Base-by-base conservation (phyloP, 352 stramenopile genomes). In the Globisporangium heterothallicum region DNA sequence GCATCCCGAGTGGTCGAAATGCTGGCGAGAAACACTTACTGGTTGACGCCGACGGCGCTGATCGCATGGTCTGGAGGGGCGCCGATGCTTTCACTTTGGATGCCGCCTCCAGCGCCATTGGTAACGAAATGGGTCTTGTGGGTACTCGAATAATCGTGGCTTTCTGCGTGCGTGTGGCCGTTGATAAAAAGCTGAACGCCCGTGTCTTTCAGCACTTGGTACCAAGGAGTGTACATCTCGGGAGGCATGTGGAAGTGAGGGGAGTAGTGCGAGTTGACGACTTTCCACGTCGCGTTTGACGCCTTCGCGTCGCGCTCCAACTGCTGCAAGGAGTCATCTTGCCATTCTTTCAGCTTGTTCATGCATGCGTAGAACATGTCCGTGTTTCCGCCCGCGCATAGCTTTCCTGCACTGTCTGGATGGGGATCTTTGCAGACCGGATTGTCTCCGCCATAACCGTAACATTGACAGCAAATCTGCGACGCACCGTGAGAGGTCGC, bases 401-500 rank as follows among this genome's bases (percentile, higher is more conserved):
- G 50, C 9, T 53, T 27, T 40, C 82, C 68, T n/a, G 50, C 50
- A 12, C 26, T 42, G 18, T 72, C 71, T 14, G 68, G 72, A 40
- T 70, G 66, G 12, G 78, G 66, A 38, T 70, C 54, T 9, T 73
- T 74, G 51, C 77, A 88, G 27, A 49, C 34, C 4, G 50, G 50
- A 2, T 66, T 63, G 29, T 71, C 49, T 22, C 49, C 45, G 19
- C 53, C 70, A 45, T 84, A 84, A 13, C 76, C 78, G 52, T 84
- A 87, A 49, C 78, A 90, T 49, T 90, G 78, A 42, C 78, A 90
- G 61, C 78, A 90, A 41, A 76, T 85, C 53, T 88, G 70, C 29
- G 77, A 58, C 0, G 58, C 76, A 6, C 77, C 78, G 35, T 86
- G 74, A n/a, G 80, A 61, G 18, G 73, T 66, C 42, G 81, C 81